Percentiles rank a stretch among this genome's conserved stretches.
These are phyloP conservation scores for Rhodosporidiobolus odoratus DNA, from an alignment of 768 basidiomycete species.

Conservation along the genomic window DNA sequence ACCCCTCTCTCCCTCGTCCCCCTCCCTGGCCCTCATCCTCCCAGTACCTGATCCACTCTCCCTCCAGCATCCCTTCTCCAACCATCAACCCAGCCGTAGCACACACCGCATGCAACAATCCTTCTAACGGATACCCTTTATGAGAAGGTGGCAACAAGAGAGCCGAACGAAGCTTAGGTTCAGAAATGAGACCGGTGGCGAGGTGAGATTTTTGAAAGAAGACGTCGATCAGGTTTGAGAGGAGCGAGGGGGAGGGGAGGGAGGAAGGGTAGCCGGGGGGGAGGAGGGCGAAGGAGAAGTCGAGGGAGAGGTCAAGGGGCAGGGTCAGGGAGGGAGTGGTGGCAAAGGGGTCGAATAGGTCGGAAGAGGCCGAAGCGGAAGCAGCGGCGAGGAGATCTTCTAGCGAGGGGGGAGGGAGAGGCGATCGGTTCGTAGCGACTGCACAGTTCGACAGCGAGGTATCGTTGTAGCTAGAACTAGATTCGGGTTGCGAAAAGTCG, in stretches of 20 bases:
- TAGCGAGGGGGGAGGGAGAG: not conserved
- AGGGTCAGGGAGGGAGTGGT: not conserved
- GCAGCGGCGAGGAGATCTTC: not conserved
- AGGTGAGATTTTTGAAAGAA: constrained; percentile 35
- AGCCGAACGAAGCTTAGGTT: constrained; percentile 5
- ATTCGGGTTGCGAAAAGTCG: not conserved
- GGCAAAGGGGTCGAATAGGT: not conserved
- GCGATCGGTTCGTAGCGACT: not conserved
- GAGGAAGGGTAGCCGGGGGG: not conserved
- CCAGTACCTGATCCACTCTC: constrained; percentile 33
- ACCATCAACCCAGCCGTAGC: constrained; percentile 35
- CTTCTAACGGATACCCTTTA: constrained; percentile 16
- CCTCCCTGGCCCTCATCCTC: not conserved
- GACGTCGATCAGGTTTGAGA: constrained; percentile 19
- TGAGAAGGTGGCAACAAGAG: constrained; percentile 19
- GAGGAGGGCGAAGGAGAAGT: not conserved
- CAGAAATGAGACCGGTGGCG: constrained; percentile 27
- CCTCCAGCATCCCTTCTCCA: constrained; percentile 8
- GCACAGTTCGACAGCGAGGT: no score
- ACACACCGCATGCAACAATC: constrained; percentile 36
- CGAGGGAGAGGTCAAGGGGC: not conserved
- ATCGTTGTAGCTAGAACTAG: not conserved
- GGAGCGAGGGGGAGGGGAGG: constrained; percentile 2
- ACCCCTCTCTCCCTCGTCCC: not conserved
- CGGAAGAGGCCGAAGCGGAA: not conserved